Evolutionary conservation across 352 stramenopile species (phyloP), one percentile per base, ranked within the genome.

Genomic region (Globisporangium splendens): DNA sequence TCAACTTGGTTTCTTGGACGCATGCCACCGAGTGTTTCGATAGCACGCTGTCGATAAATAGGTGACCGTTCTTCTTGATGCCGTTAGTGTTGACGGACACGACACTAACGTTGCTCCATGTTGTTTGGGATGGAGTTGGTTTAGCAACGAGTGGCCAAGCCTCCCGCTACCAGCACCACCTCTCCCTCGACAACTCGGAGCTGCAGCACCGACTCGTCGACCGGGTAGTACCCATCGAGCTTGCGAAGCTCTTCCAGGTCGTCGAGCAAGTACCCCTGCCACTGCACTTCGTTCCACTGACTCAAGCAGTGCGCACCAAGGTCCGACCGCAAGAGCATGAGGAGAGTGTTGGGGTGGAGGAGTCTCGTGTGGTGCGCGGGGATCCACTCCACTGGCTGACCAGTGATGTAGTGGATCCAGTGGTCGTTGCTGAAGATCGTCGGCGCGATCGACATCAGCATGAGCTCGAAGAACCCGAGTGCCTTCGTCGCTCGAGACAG

Each of bases 381-480:
- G 24, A 31, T 31, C 24, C 24, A 31, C 5, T 31, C 18, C 20
- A 54, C 54, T 17, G 54, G 54, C 31, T 11, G 39, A 33, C 21
- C 42, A 53, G 55, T 61, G 31, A 61, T 13, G 55, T 55, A 53
- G 2, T 61, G 55, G 24, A 61, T 61, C 55, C 55, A 61, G 46
- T 61, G 55, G 43, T 61, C 55, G 21, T 54, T 55, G 33, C 24
- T 21, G 18, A 54, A 61, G n/a, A 55, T 35, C n/a, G 43, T 46
- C 0, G 55, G 55, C 4, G 55, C 44, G 0, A 21, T 55, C 18
- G 20, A 46, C 55, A 61, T 61, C 21, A 61, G 44, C 18, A 47
- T 47, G 14, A 55, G 55, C 44, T 61, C 55, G 24, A 61, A 61
- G 3, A 61, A 20, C 6, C 46, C 46, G 6, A 61, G 55, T 20